Percentiles rank a stretch among this genome's conserved stretches.
phyloP scores from a whole-genome alignment of 208 protist species.

The Borovskyia barvae region DNA sequence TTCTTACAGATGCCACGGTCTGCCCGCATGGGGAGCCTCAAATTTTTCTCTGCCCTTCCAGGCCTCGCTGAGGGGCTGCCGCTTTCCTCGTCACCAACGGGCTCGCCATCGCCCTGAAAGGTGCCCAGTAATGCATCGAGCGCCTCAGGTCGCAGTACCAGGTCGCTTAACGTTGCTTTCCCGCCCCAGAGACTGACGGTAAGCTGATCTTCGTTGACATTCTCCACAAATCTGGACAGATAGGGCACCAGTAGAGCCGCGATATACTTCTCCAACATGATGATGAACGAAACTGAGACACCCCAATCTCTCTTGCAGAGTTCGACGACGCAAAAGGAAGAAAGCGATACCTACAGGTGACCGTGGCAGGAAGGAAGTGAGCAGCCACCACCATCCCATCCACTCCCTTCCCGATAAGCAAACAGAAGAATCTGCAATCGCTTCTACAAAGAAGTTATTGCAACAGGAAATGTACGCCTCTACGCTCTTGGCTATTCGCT shows the following conservation, averaged over 20 bases:
- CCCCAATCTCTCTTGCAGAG: background rate
- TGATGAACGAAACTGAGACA: background rate
- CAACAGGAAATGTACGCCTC: too few species aligned
- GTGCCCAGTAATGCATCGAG: constrained; percentile 58
- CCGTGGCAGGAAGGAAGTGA: background rate
- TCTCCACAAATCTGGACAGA: constrained; percentile 79
- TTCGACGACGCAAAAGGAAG: background rate
- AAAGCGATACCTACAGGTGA: background rate
- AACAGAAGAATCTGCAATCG: too few species aligned
- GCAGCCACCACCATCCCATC: too few species aligned
- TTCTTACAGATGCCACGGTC: constrained; percentile 82
- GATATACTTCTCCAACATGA: constrained; percentile 86
- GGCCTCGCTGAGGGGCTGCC: background rate
- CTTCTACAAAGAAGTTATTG: too few species aligned
- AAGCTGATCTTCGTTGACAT: constrained; percentile 79
- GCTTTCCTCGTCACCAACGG: background rate
- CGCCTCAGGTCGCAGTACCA: constrained; percentile 61
- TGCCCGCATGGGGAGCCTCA: constrained; percentile 31
- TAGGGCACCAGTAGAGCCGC: constrained; percentile 83
- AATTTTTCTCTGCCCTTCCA: constrained; percentile 4
- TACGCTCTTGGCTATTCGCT: too few species aligned
- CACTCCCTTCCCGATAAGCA: too few species aligned
- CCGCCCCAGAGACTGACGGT: constrained; percentile 82
- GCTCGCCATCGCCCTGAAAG: constrained; percentile 6
- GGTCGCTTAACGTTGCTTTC: constrained; percentile 74